Evolutionary conservation across 768 basidiomycete species (phyloP).

Genomic region (Cyclocybe cylindracea): DNA sequence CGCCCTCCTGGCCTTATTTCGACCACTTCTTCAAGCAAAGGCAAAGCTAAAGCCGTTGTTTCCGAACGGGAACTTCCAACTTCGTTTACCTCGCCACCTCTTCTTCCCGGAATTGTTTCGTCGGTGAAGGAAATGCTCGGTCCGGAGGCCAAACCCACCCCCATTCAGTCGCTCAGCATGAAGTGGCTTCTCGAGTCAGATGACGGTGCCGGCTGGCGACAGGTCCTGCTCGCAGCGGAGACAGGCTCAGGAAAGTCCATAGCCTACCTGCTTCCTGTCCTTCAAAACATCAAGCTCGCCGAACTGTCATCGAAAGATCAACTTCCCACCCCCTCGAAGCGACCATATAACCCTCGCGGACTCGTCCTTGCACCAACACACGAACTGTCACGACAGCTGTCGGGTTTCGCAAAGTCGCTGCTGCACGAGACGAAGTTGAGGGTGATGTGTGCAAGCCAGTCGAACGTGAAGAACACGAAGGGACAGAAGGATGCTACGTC

Average conservation of each 20-base stretch:
- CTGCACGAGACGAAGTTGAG: constrained; percentile 76
- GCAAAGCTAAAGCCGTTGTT: background rate
- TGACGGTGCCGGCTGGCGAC: constrained; percentile 29
- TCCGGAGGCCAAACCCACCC: constrained; percentile 57
- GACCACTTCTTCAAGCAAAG: too few relatives aligned
- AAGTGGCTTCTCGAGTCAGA: constrained; percentile 53
- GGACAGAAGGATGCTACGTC: constrained; percentile 37
- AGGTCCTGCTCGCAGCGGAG: constrained; percentile 80
- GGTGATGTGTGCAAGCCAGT: constrained; percentile 68
- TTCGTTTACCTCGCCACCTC: constrained; percentile 65
- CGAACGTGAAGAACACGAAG: constrained; percentile 43
- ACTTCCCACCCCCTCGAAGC: constrained; percentile 3
- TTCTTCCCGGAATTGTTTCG: constrained; percentile 63
- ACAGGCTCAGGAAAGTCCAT: constrained; percentile 93
- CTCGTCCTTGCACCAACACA: constrained; percentile 88
- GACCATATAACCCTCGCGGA: constrained; percentile 63
- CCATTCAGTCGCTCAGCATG: constrained; percentile 77
- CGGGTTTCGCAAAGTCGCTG: constrained; percentile 71
- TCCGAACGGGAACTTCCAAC: constrained; percentile 27
- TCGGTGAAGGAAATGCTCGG: constrained; percentile 63
- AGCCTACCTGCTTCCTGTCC: constrained; percentile 83
- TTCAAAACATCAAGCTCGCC: constrained; percentile 73
- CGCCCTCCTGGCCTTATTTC: too few relatives aligned
- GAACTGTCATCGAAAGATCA: constrained; percentile 38
- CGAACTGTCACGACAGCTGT: constrained; percentile 82